phyloP scores from a whole-genome alignment of 2,329 filamentous ascomycete genomes.

The Cercospora sp. region DNA sequence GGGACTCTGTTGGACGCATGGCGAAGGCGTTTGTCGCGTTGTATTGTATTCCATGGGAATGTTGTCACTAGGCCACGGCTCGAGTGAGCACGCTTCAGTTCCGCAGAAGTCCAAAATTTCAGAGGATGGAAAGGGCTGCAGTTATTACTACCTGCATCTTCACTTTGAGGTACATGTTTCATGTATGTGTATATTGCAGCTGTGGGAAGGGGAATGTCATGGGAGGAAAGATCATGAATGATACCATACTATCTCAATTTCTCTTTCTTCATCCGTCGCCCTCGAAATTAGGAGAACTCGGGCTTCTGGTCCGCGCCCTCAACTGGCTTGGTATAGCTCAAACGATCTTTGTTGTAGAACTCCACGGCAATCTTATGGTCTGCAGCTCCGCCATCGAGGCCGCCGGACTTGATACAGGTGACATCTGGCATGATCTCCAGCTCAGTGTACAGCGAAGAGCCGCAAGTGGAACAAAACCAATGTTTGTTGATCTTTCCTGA shows the following conservation, averaged over 20 bases:
- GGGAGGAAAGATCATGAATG: not conserved
- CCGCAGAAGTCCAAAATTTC: not conserved
- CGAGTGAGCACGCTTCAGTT: not conserved
- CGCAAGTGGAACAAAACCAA: slow-evolving; percentile 57
- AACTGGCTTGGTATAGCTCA: slow-evolving; percentile 46
- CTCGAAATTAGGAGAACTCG: slow-evolving; percentile 30
- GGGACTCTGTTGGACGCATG: not conserved
- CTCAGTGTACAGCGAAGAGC: slow-evolving; percentile 54
- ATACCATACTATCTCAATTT: not conserved
- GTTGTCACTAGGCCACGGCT: not conserved
- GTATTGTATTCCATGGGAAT: not conserved
- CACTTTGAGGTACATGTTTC: not conserved
- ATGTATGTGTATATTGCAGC: not conserved
- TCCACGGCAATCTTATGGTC: slow-evolving; percentile 48
- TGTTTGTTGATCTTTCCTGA: slow-evolving; percentile 59
- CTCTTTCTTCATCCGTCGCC: not conserved
- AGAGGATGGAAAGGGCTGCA: not conserved
- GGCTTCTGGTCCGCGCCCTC: slow-evolving; percentile 54
- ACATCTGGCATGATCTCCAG: slow-evolving; percentile 56
- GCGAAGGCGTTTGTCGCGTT: not conserved
- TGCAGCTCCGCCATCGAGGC: slow-evolving; percentile 52
- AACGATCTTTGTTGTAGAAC: slow-evolving; percentile 56
- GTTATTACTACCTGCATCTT: not conserved
- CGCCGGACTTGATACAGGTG: slow-evolving; percentile 55
- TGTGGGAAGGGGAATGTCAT: not conserved